phyloP scores from a whole-genome alignment of 1,284 basidiomycete species.

The Ceratobasidium sp. region DNA sequence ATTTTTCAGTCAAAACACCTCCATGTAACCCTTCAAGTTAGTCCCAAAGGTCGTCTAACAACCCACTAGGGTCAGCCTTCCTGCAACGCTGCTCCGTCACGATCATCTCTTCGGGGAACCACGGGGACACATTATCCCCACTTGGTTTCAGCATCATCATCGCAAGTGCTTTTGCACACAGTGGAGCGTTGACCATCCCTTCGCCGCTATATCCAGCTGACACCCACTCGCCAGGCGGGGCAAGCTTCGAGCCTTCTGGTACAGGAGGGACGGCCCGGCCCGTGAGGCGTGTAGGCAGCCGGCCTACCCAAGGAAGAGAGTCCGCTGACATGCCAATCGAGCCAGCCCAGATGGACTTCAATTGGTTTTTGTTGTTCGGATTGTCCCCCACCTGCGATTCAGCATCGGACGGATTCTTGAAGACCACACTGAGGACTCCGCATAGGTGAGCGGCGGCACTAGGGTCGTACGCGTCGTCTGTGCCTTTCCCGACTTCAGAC shows the following conservation, averaged over 20 bases:
- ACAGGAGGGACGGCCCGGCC: slow-evolving; percentile 55
- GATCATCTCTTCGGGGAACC: slow-evolving; percentile 40
- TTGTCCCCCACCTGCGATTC: slow-evolving; percentile 42
- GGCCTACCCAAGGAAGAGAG: slow-evolving; percentile 69
- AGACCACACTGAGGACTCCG: slow-evolving; percentile 65
- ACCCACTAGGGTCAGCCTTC: slow-evolving; percentile 36
- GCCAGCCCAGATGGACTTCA: slow-evolving; percentile 72
- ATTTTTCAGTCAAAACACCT: not conserved
- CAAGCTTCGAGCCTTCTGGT: slow-evolving; percentile 23
- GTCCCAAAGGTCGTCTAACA: slow-evolving; percentile 29
- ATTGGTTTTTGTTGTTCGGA: slow-evolving; percentile 46
- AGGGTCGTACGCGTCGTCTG: slow-evolving; percentile 63
- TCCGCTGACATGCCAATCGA: slow-evolving; percentile 70
- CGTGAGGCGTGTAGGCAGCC: slow-evolving; percentile 61
- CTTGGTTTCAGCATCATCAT: slow-evolving; percentile 42
- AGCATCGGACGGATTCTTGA: slow-evolving; percentile 61
- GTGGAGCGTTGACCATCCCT: slow-evolving; percentile 40
- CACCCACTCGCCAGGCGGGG: slow-evolving; percentile 38
- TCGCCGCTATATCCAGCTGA: slow-evolving; percentile 39
- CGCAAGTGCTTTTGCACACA: slow-evolving; percentile 40
- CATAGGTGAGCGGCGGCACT: slow-evolving; percentile 63
- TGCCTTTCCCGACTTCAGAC: slow-evolving; percentile 61
- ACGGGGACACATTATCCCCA: slow-evolving; percentile 32
- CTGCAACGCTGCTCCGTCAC: slow-evolving; percentile 38
- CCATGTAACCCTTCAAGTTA: not conserved